phyloP scores from a whole-genome alignment of 768 basidiomycete species.

The Pisolithus marmoratus region DNA sequence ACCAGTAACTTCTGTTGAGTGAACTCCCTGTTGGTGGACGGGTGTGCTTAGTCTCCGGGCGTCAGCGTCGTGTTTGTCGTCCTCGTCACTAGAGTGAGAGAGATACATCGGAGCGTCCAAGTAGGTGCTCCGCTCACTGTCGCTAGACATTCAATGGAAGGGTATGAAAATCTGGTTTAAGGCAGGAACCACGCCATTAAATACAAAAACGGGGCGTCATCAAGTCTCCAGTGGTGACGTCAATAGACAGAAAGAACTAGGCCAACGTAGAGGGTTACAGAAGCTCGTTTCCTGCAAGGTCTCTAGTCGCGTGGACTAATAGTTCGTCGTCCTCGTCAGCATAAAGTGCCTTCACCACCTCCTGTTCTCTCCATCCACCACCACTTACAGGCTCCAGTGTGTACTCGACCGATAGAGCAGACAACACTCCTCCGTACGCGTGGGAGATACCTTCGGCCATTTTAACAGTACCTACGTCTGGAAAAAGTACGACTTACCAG shows the following conservation, averaged over 20 bases:
- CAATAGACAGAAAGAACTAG: background rate
- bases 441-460: constrained; percentile 72
- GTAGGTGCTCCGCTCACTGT: constrained; percentile 34
- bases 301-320: constrained; percentile 19
- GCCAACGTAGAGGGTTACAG: background rate
- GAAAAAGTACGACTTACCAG: constrained; percentile 43
- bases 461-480: constrained; percentile 5
- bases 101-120: constrained; percentile 42
- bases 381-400: constrained; percentile 57
- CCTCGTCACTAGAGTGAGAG: background rate
- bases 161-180: background rate
- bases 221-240: background rate
- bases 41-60: background rate
- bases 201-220: background rate
- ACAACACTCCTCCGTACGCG: constrained; percentile 90
- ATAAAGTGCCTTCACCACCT: constrained; percentile 32
- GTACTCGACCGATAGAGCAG: constrained; percentile 84
- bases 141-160: constrained; percentile 8
- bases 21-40: background rate
- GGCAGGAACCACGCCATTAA: background rate
- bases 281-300: constrained; percentile 17
- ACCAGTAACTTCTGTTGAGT: background rate
- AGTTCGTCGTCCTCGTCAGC: constrained; percentile 28
- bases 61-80: background rate
- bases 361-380: constrained; percentile 31